Evolutionary conservation across 139 green algal species (phyloP).

Genomic region (Monoraphidium neglectum): DNA sequence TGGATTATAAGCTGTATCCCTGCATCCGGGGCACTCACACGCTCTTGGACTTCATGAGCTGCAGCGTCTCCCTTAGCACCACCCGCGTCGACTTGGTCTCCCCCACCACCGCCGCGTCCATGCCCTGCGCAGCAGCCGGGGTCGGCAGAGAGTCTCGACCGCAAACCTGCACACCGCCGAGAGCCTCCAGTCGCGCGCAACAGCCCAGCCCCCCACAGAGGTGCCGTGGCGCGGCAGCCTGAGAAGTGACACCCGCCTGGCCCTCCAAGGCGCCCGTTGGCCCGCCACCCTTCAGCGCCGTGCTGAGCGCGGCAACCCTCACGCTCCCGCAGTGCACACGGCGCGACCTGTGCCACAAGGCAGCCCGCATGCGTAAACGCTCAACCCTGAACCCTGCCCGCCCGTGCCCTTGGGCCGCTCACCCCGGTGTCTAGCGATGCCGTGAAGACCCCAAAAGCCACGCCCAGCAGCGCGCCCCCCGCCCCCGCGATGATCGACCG

Average conservation of each 20-base stretch:
- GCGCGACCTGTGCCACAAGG: background rate
- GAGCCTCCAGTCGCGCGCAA: background rate
- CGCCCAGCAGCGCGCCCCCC: slow-evolving; percentile 74
- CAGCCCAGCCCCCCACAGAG: background rate
- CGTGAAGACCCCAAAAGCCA: slow-evolving; percentile 89
- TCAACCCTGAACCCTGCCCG: background rate
- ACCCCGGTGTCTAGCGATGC: slow-evolving; percentile 73
- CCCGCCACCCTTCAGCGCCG: slow-evolving; percentile 1
- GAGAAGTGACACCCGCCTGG: no score
- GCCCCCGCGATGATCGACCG: slow-evolving; percentile 75
- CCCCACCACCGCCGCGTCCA: slow-evolving; percentile 31
- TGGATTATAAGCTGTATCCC: slow-evolving; percentile 31
- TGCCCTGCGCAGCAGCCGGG: no score
- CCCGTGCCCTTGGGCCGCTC: background rate
- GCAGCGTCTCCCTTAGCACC: slow-evolving; percentile 51
- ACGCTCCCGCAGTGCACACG: background rate
- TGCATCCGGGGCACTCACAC: slow-evolving; percentile 28
- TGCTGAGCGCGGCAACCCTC: background rate
- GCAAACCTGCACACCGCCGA: background rate
- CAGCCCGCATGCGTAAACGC: background rate
- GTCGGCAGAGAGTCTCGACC: background rate
- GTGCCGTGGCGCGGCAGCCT: background rate
- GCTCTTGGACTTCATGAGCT: slow-evolving; percentile 55
- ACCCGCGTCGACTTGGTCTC: slow-evolving; percentile 41
- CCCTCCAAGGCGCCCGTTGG: no score